Conservation (phyloP, 116 monocot genomes). For the Papilionanthe hybrid region DNA sequence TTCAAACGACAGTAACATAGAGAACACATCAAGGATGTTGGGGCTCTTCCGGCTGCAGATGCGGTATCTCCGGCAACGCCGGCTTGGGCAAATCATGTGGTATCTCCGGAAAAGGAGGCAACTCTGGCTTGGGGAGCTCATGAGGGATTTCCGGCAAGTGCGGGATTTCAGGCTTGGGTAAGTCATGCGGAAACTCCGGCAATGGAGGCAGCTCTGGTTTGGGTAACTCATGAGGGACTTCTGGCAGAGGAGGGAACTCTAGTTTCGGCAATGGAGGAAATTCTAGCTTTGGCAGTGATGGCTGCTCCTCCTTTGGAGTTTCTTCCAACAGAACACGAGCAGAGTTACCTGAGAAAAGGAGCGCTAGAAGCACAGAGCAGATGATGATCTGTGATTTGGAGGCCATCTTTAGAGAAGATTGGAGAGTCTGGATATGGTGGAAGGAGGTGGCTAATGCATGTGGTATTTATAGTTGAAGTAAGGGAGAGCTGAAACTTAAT, state of each 20-base stretch:
- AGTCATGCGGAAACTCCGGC: no score
- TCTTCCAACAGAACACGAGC: neutral
- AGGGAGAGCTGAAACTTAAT: no score
- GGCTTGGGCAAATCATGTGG: neutral
- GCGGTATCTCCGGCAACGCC: neutral
- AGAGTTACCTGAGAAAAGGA: neutral
- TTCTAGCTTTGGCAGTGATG: neutral
- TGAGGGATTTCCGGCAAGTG: no score
- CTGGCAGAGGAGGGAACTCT: no score
- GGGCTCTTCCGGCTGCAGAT: no score
- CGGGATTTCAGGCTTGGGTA: no score
- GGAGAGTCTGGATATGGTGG: neutral
- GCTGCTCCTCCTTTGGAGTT: neutral
- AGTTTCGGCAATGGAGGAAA: neutral
- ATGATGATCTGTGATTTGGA: no score
- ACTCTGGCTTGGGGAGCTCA: neutral
- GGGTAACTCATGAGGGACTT: no score
- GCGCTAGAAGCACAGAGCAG: neutral
- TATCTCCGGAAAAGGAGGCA: neutral
- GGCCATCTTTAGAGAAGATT: neutral
- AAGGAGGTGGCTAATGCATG: neutral
- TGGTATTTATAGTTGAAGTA: neutral
- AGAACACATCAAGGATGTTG: no score
- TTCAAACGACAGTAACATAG: no score
- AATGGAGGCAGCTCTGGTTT: no score